phyloP scores from a whole-genome alignment of 352 stramenopile species.

The Globisporangium alternatum region DNA sequence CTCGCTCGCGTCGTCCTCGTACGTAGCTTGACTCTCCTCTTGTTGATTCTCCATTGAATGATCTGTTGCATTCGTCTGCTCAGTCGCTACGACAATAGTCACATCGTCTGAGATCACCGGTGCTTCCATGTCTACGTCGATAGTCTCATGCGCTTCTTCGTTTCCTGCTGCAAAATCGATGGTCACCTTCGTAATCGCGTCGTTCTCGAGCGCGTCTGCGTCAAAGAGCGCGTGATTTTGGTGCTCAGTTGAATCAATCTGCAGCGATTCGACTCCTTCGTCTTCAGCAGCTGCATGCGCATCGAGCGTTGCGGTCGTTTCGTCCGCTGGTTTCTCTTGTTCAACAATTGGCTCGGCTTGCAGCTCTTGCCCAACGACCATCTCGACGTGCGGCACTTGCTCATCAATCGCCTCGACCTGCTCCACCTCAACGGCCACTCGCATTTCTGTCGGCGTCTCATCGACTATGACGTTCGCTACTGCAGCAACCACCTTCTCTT shows the following conservation, averaged over 20 bases:
- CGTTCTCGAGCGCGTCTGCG: not conserved
- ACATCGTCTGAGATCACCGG: not conserved
- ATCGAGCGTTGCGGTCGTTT: not conserved
- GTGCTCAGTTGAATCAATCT: not conserved
- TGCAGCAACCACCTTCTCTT: not conserved
- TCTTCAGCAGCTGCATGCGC: not conserved
- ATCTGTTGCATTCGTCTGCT: not conserved
- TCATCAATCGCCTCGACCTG: not conserved
- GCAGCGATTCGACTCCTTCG: not conserved
- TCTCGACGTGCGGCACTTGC: not conserved
- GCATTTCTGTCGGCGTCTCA: not conserved
- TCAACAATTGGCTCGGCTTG: not conserved
- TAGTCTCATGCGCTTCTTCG: not conserved
- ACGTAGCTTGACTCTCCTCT: not conserved
- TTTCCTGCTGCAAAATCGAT: not conserved
- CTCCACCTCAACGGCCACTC: not conserved
- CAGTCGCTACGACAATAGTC: not conserved
- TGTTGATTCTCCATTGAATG: not conserved
- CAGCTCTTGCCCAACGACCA: not conserved
- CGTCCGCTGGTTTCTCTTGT: not conserved
- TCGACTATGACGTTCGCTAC: not conserved
- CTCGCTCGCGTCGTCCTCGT: slow-evolving; percentile 3
- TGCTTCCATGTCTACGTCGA: not conserved
- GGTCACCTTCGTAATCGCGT: not conserved
- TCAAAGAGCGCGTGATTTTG: not conserved